phyloP scores from a whole-genome alignment of 257 asterid genomes.

The Cynanchum wilfordii region DNA sequence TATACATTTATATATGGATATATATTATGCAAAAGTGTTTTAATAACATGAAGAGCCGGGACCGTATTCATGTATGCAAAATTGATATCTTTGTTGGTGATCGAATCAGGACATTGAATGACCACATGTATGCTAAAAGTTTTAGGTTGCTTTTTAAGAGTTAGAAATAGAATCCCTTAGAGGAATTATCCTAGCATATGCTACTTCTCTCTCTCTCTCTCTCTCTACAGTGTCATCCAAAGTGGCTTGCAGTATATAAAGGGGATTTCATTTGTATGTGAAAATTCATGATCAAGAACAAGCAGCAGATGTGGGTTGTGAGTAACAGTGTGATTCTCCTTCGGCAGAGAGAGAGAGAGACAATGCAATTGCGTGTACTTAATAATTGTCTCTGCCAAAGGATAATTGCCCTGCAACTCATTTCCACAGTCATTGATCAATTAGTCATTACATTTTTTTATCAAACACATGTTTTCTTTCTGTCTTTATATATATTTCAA shows the following conservation, averaged over 20 bases:
- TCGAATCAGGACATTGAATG: neutral
- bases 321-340: constrained; percentile 53
- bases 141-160: too few species aligned
- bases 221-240: neutral
- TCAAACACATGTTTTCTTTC: too few species aligned
- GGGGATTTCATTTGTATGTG: neutral
- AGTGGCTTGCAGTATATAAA: neutral
- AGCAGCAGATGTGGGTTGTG: constrained; percentile 5
- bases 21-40: too few species aligned
- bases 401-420: constrained; percentile 73
- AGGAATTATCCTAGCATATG: constrained; percentile 1
- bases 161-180: too few species aligned
- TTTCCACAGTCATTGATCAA: constrained; percentile 21
- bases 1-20: too few species aligned
- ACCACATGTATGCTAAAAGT: neutral
- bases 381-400: constrained; percentile 49
- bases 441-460: too few species aligned
- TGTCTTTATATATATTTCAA: too few species aligned
- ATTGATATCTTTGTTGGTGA: too few species aligned
- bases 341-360: constrained; percentile 34
- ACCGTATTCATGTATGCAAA: too few species aligned
- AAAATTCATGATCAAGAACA: neutral
- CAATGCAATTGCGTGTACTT: constrained; percentile 36
- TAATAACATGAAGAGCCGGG: too few species aligned
- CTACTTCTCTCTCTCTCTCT: neutral